Base-by-base conservation (phyloP, 768 basidiomycete species). In the Gloeophyllum trabeum region DNA sequence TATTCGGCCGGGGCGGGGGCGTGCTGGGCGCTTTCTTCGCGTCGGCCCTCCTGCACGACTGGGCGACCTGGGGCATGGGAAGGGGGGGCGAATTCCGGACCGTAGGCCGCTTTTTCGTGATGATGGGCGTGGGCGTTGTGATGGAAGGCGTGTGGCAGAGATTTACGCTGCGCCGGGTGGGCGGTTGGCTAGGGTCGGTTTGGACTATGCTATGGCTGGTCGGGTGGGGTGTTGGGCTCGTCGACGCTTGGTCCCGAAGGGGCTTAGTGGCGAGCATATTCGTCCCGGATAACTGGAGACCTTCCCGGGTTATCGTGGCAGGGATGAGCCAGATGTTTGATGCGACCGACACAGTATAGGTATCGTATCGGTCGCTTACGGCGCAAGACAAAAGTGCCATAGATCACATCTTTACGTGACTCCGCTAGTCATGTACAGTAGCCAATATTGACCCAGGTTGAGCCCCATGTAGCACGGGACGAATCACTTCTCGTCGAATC, bases 31-130 rank as follows among this genome's bases (percentile, higher is more conserved):
- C 70, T 3, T 85, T 85, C 53, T 38, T 70, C 2, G 45, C 72
- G 5, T 85, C 82, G 0, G 79, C 69, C 3, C n/a, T 74, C 5
- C 51, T 83, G 3, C 83, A 87, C 43, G 66, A 75, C 46, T 25
- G 71, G 13, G 77, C 73, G 10, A 44, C 75, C 40, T 80, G 70
- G 65, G 75, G 74, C 4, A 70, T 81, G 71, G 71, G 67, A 1
- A 61, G 62, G 3, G 78, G 75, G 14, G 58, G 61, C 1, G 71
- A 81, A 30, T 65, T 71, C 0, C 10, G 43, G 5, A 41, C 43
- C 5, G 58, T 75, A 4, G 56, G 60, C 1, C 71, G 69, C 1
- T 80, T 73, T 53, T 84, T 81, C 52, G 30, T 81, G 36, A 54
- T 75, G 52, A 75, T 71, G 47, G 79, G 70, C 7, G 49, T 76